A percentile compares a stretch with the other conserved stretches of the same genome.
These are phyloP conservation scores for Trypanosoma scelopori DNA, from an alignment of 208 protist species.

Conservation along the genomic window DNA sequence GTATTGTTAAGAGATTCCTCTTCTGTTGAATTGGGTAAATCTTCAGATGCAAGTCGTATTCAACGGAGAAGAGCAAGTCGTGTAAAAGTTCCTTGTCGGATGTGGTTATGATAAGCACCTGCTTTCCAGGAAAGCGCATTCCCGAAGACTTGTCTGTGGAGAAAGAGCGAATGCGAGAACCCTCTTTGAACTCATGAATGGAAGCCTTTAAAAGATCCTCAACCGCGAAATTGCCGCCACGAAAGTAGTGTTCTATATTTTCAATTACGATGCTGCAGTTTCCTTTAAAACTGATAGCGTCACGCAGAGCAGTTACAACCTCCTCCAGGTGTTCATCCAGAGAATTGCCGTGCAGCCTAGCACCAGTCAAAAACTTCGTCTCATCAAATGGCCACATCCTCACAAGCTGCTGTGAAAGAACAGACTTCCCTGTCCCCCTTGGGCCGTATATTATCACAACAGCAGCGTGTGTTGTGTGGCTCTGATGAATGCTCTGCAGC, in stretches of 20 bases:
- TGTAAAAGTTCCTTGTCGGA: conserved; percentile 22
- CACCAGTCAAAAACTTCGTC: conserved; percentile 3
- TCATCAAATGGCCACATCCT: conserved; percentile 13
- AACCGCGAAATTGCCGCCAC: neutral
- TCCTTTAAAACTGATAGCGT: conserved; percentile 7
- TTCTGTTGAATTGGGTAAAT: conserved; percentile 40
- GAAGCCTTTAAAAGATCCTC: conserved; percentile 6
- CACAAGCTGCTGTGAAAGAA: conserved; percentile 42
- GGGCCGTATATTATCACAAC: conserved; percentile 53
- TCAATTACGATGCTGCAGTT: conserved; percentile 24
- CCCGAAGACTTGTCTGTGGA: neutral
- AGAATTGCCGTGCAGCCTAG: neutral
- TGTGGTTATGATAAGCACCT: conserved; percentile 28
- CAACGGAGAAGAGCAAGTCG: conserved; percentile 2
- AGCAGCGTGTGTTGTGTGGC: conserved; percentile 36
- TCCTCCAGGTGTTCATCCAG: neutral
- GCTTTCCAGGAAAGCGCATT: conserved; percentile 2
- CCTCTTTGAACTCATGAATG: conserved; percentile 18
- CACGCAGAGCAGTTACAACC: conserved; percentile 1
- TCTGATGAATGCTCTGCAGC: conserved; percentile 34
- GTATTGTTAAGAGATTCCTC: conserved; percentile 26
- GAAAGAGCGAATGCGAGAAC: neutral
- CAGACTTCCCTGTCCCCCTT: conserved; percentile 67
- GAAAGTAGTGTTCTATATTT: conserved; percentile 22
- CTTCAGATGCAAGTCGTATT: conserved; percentile 22